Percentiles rank a stretch among this genome's conserved stretches.
Evolutionary conservation across 2,329 filamentous ascomycete genomes (phyloP).

Genomic region (Colletotrichum cuscutae): DNA sequence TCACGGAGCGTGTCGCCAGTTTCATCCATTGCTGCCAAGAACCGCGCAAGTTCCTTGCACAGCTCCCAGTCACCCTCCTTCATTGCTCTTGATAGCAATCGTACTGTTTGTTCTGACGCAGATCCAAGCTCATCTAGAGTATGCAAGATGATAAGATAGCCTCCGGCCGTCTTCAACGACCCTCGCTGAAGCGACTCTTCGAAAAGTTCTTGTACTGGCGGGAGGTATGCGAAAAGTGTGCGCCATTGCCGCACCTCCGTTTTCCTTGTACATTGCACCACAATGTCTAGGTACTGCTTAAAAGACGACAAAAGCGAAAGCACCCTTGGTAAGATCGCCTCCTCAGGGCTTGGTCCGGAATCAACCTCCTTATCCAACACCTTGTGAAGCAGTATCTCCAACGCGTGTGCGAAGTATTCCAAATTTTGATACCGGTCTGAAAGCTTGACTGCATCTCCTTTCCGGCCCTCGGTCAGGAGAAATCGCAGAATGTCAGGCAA

Average conservation of each 20-base stretch:
- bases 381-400: constrained; percentile 92
- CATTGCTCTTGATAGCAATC: constrained; percentile 83
- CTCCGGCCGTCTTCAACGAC: constrained; percentile 92
- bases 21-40: constrained; percentile 91
- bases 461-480: constrained; percentile 79
- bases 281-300: constrained; percentile 90
- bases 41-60: constrained; percentile 94
- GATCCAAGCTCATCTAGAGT: constrained; percentile 77
- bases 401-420: constrained; percentile 90
- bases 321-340: constrained; percentile 72
- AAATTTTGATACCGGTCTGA: constrained; percentile 88
- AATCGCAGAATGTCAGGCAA: constrained; percentile 87
- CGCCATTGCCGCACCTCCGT: constrained; percentile 96
- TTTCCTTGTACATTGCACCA: constrained; percentile 96
- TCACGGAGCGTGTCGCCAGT: constrained; percentile 82
- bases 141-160: constrained; percentile 94
- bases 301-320: constrained; percentile 76
- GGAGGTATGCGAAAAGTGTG: constrained; percentile 90
- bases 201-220: constrained; percentile 90
- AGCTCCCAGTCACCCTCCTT: constrained; percentile 92
- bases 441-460: constrained; percentile 82
- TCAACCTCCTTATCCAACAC: constrained; percentile 97
- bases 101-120: constrained; percentile 81
- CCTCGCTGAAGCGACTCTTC: constrained; percentile 89
- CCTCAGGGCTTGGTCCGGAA: constrained; percentile 68